A percentile compares a stretch with the other conserved stretches of the same genome.
Evolutionary conservation across 2,329 filamentous ascomycete species (phyloP).

Genomic region (Beauveria australis): DNA sequence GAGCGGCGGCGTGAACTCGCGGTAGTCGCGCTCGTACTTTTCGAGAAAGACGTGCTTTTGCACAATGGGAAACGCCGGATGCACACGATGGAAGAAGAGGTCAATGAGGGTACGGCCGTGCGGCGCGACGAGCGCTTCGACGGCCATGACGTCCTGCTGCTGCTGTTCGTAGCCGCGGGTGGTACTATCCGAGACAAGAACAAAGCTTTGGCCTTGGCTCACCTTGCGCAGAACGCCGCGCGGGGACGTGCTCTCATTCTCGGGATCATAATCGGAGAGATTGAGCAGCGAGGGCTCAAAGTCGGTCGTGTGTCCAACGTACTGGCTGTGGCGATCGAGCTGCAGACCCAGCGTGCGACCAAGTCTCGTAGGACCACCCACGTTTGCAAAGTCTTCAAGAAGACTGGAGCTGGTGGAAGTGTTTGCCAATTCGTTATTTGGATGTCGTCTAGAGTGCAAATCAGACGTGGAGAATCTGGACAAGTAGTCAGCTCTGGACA

Average conservation of each 20-base stretch:
- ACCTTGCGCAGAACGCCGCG: conserved; percentile 65
- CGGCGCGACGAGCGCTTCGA: conserved; percentile 68
- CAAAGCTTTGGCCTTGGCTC: conserved; percentile 69
- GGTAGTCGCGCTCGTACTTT: conserved; percentile 64
- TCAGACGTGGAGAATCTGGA: conserved; percentile 29
- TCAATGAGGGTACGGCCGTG: conserved; percentile 71
- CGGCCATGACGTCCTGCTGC: conserved; percentile 57
- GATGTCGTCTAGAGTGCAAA: conserved; percentile 19
- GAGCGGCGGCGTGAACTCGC: conserved; percentile 67
- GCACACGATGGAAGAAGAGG: conserved; percentile 73
- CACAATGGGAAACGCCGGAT: conserved; percentile 74
- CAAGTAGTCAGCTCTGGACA: neutral
- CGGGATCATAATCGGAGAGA: conserved; percentile 69
- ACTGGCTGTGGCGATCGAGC: conserved; percentile 69
- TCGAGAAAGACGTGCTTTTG: conserved; percentile 75
- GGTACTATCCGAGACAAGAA: conserved; percentile 66
- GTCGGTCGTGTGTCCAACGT: conserved; percentile 75
- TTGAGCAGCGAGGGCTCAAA: conserved; percentile 80
- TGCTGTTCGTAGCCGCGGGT: conserved; percentile 67
- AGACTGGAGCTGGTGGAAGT: conserved; percentile 48
- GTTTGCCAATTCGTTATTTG: conserved; percentile 33
- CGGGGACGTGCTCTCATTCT: conserved; percentile 69
- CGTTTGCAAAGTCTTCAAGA: conserved; percentile 63
- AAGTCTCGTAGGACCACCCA: conserved; percentile 56
- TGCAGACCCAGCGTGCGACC: conserved; percentile 69